These are phyloP conservation scores for Raffaelea ambrosiae DNA, from an alignment of 2,329 filamentous ascomycete species.

Conservation along the genomic window DNA sequence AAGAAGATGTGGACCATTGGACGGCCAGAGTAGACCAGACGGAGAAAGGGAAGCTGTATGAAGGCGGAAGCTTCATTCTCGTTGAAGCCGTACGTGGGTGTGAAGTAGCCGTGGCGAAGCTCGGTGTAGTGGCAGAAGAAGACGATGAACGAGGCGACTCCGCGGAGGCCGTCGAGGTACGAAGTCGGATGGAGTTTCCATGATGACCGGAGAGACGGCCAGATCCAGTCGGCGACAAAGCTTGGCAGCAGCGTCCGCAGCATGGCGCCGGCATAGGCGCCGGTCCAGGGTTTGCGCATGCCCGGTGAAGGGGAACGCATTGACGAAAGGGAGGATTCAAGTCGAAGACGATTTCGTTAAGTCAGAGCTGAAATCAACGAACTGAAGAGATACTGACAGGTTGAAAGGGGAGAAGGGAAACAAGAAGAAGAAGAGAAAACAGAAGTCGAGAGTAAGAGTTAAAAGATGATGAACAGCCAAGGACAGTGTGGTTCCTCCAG, in stretches of 20 bases:
- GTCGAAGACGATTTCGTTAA: too few species aligned
- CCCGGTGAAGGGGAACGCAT: too few species aligned
- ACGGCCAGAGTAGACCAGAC: constrained; percentile 23
- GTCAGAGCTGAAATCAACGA: too few species aligned
- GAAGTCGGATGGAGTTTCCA: constrained; percentile 17
- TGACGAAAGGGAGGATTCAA: too few species aligned
- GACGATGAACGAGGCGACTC: constrained; percentile 46
- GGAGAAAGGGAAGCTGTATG: constrained; percentile 27
- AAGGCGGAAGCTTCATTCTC: constrained; percentile 18
- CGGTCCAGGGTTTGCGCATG: background rate
- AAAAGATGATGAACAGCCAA: background rate
- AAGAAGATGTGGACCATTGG: constrained; percentile 33
- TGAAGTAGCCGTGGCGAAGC: constrained; percentile 21
- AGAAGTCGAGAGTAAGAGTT: background rate
- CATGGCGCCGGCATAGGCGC: background rate
- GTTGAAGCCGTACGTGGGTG: constrained; percentile 19
- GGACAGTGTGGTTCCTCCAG: background rate
- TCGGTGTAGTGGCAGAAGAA: constrained; percentile 21
- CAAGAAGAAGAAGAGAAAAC: background rate
- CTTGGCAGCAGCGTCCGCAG: constrained; percentile 19
- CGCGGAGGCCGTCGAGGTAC: constrained; percentile 41
- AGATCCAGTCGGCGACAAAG: constrained; percentile 22
- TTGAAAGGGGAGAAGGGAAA: background rate
- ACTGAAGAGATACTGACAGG: background rate
- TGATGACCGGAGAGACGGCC: constrained; percentile 15